A percentile compares a stretch with the other conserved stretches of the same genome.
These are phyloP conservation scores for Rhodosporidiobolus odoratus DNA, from an alignment of 768 basidiomycete genomes.

Conservation along the genomic window DNA sequence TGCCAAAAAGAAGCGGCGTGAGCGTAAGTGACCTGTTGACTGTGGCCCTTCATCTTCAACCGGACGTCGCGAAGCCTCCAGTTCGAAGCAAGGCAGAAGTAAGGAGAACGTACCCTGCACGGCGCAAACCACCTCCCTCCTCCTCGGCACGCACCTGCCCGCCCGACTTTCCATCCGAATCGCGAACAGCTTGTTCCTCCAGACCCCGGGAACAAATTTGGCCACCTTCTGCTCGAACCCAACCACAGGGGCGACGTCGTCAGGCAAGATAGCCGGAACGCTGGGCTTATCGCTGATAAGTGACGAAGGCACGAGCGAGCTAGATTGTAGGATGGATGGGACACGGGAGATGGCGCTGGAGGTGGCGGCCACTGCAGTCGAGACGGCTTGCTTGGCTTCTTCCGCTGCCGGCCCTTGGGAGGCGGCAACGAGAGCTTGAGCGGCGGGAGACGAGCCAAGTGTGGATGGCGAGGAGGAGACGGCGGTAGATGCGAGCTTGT, in stretches of 20 bases:
- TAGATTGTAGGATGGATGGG: slow-evolving; percentile 33
- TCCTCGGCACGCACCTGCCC: slow-evolving; percentile 4
- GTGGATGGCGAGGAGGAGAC: neutral
- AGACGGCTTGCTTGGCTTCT: slow-evolving; percentile 15
- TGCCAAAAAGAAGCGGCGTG: slow-evolving; percentile 42
- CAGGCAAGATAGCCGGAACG: neutral
- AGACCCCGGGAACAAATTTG: slow-evolving; percentile 3
- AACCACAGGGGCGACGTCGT: slow-evolving; percentile 1
- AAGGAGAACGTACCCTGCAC: slow-evolving; percentile 29
- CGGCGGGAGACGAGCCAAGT: slow-evolving; percentile 5
- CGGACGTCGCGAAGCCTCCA: too few relatives aligned
- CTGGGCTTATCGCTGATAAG: neutral
- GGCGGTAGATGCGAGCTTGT: slow-evolving; percentile 22
- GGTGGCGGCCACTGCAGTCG: slow-evolving; percentile 2
- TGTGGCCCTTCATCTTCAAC: too few relatives aligned
- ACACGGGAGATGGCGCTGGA: slow-evolving; percentile 19
- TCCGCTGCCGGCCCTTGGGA: neutral
- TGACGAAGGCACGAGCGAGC: neutral
- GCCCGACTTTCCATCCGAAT: slow-evolving; percentile 10
- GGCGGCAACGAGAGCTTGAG: neutral
- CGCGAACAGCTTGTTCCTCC: slow-evolving; percentile 4
- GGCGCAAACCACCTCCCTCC: slow-evolving; percentile 21
- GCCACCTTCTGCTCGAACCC: slow-evolving; percentile 17
- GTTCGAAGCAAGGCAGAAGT: too few relatives aligned
- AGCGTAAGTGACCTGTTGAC: neutral